These are phyloP conservation scores for Russula ochroleuca DNA, from an alignment of 768 basidiomycete species.

Conservation along the genomic window DNA sequence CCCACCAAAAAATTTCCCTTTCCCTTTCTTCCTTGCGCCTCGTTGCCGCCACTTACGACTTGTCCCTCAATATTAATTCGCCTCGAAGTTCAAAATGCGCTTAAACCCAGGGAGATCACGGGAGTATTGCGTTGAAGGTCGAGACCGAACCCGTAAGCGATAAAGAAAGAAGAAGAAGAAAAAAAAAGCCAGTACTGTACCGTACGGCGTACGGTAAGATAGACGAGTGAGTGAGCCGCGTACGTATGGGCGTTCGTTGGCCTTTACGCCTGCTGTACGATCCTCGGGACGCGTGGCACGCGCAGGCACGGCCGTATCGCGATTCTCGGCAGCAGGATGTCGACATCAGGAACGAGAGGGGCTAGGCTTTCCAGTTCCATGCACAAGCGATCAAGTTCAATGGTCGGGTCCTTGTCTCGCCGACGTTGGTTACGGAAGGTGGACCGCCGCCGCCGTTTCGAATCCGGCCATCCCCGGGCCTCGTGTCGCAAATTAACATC, in stretches of 20 bases:
- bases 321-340: constrained; percentile 4
- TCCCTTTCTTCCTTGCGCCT: neutral
- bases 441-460: neutral
- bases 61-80: neutral
- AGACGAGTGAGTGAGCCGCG: neutral
- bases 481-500: constrained; percentile 12
- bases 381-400: neutral
- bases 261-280: neutral
- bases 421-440: neutral
- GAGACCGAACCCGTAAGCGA: neutral
- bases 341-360: constrained; percentile 4
- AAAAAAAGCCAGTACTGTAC: neutral
- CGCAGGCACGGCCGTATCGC: constrained; percentile 3
- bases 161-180: no score
- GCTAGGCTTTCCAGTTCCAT: constrained; percentile 7
- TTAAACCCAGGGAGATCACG: constrained; percentile 2
- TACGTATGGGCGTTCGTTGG: neutral
- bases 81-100: neutral
- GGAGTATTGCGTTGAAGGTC: neutral
- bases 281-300: constrained; percentile 8
- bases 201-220: no score
- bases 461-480: constrained; percentile 11
- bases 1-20: no score
- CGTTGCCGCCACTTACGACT: neutral
- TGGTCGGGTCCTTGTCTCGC: neutral